Percentiles rank a stretch among this genome's conserved stretches.
phyloP scores from a whole-genome alignment of 106 monocot genomes.

The Phalaenopsis aphrodite region DNA sequence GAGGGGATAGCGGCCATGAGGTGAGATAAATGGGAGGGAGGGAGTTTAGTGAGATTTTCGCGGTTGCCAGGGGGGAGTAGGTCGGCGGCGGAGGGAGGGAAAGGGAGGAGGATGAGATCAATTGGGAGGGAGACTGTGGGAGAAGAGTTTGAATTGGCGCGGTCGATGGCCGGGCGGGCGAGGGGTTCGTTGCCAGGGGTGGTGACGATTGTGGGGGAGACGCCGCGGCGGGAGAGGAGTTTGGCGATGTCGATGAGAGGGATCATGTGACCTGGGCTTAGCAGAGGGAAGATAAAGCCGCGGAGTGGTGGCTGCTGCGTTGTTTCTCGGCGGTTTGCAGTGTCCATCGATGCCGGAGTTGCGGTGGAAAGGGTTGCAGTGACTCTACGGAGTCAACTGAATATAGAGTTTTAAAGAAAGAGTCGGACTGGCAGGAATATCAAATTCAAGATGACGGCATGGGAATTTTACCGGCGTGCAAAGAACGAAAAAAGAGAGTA shows the following conservation, averaged over 20 bases:
- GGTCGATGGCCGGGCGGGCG: constrained; percentile 16
- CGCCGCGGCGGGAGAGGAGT: constrained; percentile 14
- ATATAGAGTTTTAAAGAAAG: not conserved
- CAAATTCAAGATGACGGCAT: too few species aligned
- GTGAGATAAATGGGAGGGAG: not conserved
- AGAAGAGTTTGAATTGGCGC: constrained; percentile 4
- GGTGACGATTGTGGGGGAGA: constrained; percentile 14
- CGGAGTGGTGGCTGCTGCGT: not conserved
- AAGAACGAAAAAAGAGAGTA: too few species aligned
- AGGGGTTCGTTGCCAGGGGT: constrained; percentile 17
- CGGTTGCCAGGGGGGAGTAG: not conserved
- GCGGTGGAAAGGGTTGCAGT: not conserved
- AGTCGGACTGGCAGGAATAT: too few species aligned
- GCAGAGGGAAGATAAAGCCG: constrained; percentile 14
- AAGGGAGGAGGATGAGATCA: constrained; percentile 1
- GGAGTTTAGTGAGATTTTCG: constrained; percentile 18
- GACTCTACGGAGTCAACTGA: too few species aligned
- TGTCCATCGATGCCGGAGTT: not conserved
- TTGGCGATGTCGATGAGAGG: constrained; percentile 29
- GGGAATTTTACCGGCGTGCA: too few species aligned
- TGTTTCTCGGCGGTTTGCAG: not conserved
- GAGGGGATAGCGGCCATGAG: constrained; percentile 9
- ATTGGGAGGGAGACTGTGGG: constrained; percentile 4
- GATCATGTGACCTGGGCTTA: constrained; percentile 31
- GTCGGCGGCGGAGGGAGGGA: not conserved